A percentile compares a stretch with the other conserved stretches of the same genome.
Conservation (phyloP, 2,329 filamentous ascomycete species). For the Neoscytalidium dimidiatum region DNA sequence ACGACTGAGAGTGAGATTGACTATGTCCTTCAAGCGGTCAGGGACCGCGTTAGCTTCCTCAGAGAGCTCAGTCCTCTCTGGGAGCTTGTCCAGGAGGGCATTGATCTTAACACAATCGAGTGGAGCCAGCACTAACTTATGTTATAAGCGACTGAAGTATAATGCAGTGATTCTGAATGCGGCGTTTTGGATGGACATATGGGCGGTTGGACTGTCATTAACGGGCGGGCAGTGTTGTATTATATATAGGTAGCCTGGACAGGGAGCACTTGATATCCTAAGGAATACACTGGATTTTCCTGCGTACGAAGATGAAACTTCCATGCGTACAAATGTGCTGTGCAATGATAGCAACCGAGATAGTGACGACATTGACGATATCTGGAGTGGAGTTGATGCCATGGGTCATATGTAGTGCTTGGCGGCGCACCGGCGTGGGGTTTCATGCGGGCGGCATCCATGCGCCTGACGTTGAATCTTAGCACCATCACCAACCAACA, state of each 20-base stretch:
- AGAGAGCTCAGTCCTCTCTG: slow-evolving; percentile 93
- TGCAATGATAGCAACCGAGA: not conserved
- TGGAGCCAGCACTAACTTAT: slow-evolving; percentile 89
- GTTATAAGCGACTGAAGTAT: slow-evolving; percentile 7
- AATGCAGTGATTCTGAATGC: slow-evolving; percentile 10
- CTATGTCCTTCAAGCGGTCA: slow-evolving; percentile 93
- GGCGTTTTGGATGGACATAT: slow-evolving; percentile 10
- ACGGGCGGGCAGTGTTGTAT: slow-evolving; percentile 1
- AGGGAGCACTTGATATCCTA: slow-evolving; percentile 9
- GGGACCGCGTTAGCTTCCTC: slow-evolving; percentile 86
- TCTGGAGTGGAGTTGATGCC: not conserved
- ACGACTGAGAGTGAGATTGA: slow-evolving; percentile 95
- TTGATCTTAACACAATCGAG: slow-evolving; percentile 94
- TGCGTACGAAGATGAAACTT: not conserved
- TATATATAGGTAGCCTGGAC: slow-evolving; percentile 8
- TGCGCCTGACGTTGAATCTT: not conserved
- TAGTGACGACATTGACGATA: not conserved
- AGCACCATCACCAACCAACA: slow-evolving; percentile 29
- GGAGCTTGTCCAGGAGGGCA: slow-evolving; percentile 96
- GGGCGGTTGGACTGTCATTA: slow-evolving; percentile 7
- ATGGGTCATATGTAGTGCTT: not conserved
- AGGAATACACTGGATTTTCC: not conserved
- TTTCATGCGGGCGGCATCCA: not conserved
- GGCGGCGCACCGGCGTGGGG: not conserved
- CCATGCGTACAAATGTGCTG: not conserved